Percentiles rank a stretch among this genome's conserved stretches.
These are phyloP conservation scores for Thalassiosira hispida DNA, from an alignment of 352 stramenopile species.

Conservation along the genomic window DNA sequence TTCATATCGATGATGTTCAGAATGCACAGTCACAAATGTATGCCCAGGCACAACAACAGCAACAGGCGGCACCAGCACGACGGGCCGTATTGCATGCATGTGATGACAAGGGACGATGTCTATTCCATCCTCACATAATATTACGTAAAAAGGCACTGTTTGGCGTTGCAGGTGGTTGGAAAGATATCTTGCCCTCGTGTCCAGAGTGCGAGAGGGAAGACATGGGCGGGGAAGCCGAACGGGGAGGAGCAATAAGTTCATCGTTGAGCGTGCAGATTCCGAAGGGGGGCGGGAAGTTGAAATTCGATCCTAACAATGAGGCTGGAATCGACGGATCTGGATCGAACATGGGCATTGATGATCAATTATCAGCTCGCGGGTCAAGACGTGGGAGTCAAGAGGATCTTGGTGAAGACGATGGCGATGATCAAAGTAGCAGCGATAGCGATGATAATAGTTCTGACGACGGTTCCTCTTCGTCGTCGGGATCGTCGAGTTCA, in stretches of 20 bases:
- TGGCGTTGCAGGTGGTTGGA: constrained; percentile 47
- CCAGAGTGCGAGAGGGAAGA: constrained; percentile 47
- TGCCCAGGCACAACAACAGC: constrained; percentile 4
- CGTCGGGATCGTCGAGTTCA: constrained; percentile 14
- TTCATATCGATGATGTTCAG: neutral
- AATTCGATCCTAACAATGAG: neutral
- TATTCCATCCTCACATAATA: constrained; percentile 54
- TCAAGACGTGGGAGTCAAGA: no score
- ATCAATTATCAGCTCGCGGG: no score
- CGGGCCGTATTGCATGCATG: constrained; percentile 43
- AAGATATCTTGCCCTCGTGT: constrained; percentile 40
- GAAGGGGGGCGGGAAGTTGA: neutral
- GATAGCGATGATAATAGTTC: neutral
- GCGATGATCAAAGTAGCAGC: neutral
- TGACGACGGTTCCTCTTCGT: constrained; percentile 2
- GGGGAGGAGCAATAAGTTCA: neutral
- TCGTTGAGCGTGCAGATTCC: neutral
- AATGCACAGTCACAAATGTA: constrained; percentile 2
- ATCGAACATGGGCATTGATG: no score
- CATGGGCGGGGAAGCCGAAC: neutral
- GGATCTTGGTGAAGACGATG: neutral
- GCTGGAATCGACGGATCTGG: neutral
- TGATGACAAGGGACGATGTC: constrained; percentile 49
- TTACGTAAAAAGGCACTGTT: constrained; percentile 55
- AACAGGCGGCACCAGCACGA: neutral